Base-by-base conservation (phyloP, 2,329 filamentous ascomycete species). In the Raffaelea albimanens region DNA sequence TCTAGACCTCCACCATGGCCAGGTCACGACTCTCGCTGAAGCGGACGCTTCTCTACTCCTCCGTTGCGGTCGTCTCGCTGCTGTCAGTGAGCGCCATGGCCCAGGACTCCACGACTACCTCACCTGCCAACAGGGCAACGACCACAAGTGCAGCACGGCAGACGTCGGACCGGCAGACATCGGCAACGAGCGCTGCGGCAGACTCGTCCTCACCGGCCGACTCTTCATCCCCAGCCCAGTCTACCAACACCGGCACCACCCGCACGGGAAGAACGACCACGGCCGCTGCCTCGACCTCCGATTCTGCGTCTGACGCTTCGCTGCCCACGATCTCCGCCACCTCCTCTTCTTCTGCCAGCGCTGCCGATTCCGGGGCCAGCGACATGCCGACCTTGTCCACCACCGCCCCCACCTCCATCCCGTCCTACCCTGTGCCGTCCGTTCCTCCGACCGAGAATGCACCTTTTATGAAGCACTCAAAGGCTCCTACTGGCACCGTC, bases 401-500 rank as follows among this genome's bases (percentile, higher is more conserved):
- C 16, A 55, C 60, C 13, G 51, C 40, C 44, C 52, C 61, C 44
- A 63, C 58, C 14, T 53, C 58, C 4, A 63, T 72, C 45, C 69
- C 69, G 54, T 77, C 78, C 20, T 85, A 85, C 54, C 86, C 90
- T 5, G 68, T 85, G 1, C 73, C 88, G 4, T 76, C 80, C 22
- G 83, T 97, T 3, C 93, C 93, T 8, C 85, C 89, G 22, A 95
- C 87, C 3, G 74, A 78, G 36, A 79, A 84, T 59, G 93, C 93
- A 5, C 89, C 91, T 16, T 98, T 87, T 62, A 95, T 97, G 87
- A 83, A 90, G 60, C 82, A 83, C 58, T 94, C 89, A 1, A 82
- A 68, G 46, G 73, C 90, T 11, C 93, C 93, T 2, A 86, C 97
- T 59, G 93, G 93, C 47, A 96, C 91, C 4, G 85, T 98, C 50